Conservation (phyloP, 768 basidiomycete genomes). For the Naganishia randhawae region DNA sequence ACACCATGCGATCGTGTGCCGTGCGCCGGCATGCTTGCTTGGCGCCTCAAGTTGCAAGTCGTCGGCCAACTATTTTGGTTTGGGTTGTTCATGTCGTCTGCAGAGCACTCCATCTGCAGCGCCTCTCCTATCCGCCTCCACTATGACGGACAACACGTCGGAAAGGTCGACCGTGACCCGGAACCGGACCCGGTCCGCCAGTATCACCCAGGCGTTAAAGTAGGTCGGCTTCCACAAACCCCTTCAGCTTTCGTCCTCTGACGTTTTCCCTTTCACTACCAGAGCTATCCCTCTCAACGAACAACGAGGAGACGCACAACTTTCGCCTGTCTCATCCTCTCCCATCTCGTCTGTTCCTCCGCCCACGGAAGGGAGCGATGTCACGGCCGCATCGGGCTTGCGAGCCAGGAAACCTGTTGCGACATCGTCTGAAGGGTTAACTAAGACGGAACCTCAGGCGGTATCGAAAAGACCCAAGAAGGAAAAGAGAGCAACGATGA, state of each 20-base stretch:
- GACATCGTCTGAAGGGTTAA: constrained; percentile 23
- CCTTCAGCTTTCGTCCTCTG: background rate
- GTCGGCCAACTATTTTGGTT: no score
- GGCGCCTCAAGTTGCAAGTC: no score
- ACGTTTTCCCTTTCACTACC: background rate
- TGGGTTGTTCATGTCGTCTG: no score
- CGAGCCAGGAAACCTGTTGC: constrained; percentile 28
- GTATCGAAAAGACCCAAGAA: constrained; percentile 16
- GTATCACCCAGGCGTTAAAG: constrained; percentile 23
- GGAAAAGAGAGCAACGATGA: constrained; percentile 18
- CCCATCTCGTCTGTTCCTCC: background rate
- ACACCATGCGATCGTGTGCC: no score
- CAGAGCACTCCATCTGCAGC: no score
- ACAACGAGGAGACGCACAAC: constrained; percentile 15
- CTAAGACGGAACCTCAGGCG: background rate
- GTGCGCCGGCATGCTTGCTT: no score
- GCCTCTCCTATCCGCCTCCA: no score
- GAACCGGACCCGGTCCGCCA: constrained; percentile 11
- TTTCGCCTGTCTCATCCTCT: background rate
- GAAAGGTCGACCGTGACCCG: background rate
- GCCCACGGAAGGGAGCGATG: background rate
- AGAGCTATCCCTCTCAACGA: constrained; percentile 25
- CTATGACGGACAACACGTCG: background rate
- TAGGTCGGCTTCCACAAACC: background rate
- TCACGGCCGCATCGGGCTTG: background rate